These are phyloP conservation scores for Fusarium pilosicola DNA, from an alignment of 2,329 filamentous ascomycete genomes.

Conservation along the genomic window DNA sequence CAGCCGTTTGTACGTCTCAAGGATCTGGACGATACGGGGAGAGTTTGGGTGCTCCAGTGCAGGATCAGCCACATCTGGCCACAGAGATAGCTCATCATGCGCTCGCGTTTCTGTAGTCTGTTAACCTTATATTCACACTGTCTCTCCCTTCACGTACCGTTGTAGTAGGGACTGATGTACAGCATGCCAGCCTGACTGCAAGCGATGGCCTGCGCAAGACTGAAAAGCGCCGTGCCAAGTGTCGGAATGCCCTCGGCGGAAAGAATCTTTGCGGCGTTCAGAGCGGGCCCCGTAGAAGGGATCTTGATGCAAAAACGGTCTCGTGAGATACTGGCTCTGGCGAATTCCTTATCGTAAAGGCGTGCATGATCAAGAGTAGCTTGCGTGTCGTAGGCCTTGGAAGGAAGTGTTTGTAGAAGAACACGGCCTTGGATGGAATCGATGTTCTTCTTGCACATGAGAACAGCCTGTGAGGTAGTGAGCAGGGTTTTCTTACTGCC, in stretches of 20 bases:
- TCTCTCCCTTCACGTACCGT: conserved; percentile 46
- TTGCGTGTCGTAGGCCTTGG: conserved; percentile 57
- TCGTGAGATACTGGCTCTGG: conserved; percentile 54
- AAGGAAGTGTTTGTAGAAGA: conserved; percentile 59
- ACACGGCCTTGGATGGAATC: conserved; percentile 58
- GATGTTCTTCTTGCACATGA: conserved; percentile 59
- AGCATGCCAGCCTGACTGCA: conserved; percentile 59
- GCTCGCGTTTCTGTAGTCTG: conserved; percentile 52
- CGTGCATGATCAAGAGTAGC: conserved; percentile 58
- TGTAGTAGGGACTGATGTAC: conserved; percentile 62
- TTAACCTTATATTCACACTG: not conserved
- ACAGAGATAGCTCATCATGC: conserved; percentile 55
- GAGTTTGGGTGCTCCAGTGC: conserved; percentile 59
- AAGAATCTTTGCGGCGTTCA: conserved; percentile 57
- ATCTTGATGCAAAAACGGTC: conserved; percentile 64
- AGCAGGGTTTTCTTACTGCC: not conserved
- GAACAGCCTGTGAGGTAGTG: conserved; percentile 49
- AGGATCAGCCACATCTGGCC: conserved; percentile 59
- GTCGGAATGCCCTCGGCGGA: conserved; percentile 57
- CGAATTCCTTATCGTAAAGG: conserved; percentile 58
- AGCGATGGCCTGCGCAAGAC: conserved; percentile 59
- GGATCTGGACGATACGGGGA: conserved; percentile 58
- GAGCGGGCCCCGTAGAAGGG: conserved; percentile 58
- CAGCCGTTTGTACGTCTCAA: conserved; percentile 57
- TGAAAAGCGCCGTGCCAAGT: conserved; percentile 59